Conservation (phyloP, 2,329 filamentous ascomycete genomes). For the Fusarium camptoceras region DNA sequence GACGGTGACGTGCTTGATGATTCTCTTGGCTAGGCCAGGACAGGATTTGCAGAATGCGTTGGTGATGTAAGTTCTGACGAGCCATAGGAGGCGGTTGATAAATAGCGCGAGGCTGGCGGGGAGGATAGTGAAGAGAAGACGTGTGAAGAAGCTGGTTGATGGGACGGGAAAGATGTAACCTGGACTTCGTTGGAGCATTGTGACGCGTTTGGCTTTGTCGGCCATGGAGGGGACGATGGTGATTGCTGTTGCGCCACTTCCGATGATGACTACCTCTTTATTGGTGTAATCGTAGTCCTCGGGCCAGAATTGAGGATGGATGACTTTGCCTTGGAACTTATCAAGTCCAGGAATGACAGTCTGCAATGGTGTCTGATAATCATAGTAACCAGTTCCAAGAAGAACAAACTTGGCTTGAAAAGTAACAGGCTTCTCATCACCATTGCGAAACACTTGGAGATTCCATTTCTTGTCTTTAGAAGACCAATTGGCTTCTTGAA, state of each 20-base stretch:
- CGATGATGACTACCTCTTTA: slow-evolving; percentile 75
- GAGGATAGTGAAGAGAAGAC: slow-evolving; percentile 55
- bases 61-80: slow-evolving; percentile 56
- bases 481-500: slow-evolving; percentile 66
- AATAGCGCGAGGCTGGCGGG: slow-evolving; percentile 57
- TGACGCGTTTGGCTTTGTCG: slow-evolving; percentile 68
- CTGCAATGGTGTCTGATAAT: slow-evolving; percentile 71
- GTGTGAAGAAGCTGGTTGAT: slow-evolving; percentile 53
- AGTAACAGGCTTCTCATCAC: slow-evolving; percentile 44
- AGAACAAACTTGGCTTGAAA: slow-evolving; percentile 64
- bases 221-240: slow-evolving; percentile 73
- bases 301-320: slow-evolving; percentile 82
- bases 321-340: slow-evolving; percentile 56
- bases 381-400: slow-evolving; percentile 72
- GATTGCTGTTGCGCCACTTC: slow-evolving; percentile 75
- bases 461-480: slow-evolving; percentile 66
- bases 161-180: slow-evolving; percentile 68
- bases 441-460: slow-evolving; percentile 54
- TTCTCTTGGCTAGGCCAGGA: slow-evolving; percentile 58
- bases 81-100: slow-evolving; percentile 61
- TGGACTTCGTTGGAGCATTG: slow-evolving; percentile 77
- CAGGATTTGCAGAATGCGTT: slow-evolving; percentile 62
- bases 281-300: slow-evolving; percentile 71
- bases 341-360: slow-evolving; percentile 59
- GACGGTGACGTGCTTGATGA: slow-evolving; percentile 57